These are phyloP conservation scores for Entomortierella beljakovae DNA, from an alignment of 192 early-diverging fungal genomes.

Conservation along the genomic window DNA sequence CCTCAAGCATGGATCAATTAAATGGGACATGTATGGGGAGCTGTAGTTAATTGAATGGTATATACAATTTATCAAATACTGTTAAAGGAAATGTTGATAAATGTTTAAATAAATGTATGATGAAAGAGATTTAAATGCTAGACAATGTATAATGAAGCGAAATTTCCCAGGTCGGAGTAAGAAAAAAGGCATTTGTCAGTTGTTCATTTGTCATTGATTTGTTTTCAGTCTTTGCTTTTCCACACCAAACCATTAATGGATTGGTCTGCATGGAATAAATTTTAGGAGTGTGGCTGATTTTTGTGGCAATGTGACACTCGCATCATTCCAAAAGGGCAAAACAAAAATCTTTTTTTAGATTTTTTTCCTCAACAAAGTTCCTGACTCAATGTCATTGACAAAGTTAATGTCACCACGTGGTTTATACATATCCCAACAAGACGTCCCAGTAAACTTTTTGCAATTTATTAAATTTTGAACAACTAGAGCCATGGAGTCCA, in stretches of 20 bases:
- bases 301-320: neutral
- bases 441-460: too few relatives aligned
- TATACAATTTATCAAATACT: too few relatives aligned
- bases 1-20: conserved; percentile 50
- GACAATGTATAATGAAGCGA: neutral
- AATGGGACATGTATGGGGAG: conserved; percentile 26
- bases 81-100: neutral
- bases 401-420: too few relatives aligned
- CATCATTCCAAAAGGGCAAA: neutral
- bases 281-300: too few relatives aligned
- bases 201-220: neutral
- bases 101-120: neutral
- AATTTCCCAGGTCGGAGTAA: neutral
- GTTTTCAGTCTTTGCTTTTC: neutral
- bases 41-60: neutral
- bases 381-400: too few relatives aligned
- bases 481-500: conserved; percentile 89
- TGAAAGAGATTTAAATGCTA: neutral
- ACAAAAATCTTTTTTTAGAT: neutral
- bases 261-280: neutral
- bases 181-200: neutral
- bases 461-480: too few relatives aligned
- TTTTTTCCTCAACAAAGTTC: too few relatives aligned
- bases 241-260: neutral
- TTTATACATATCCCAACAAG: too few relatives aligned